phyloP scores from a whole-genome alignment of 1,284 basidiomycete genomes.

The Inonotus obliquus region DNA sequence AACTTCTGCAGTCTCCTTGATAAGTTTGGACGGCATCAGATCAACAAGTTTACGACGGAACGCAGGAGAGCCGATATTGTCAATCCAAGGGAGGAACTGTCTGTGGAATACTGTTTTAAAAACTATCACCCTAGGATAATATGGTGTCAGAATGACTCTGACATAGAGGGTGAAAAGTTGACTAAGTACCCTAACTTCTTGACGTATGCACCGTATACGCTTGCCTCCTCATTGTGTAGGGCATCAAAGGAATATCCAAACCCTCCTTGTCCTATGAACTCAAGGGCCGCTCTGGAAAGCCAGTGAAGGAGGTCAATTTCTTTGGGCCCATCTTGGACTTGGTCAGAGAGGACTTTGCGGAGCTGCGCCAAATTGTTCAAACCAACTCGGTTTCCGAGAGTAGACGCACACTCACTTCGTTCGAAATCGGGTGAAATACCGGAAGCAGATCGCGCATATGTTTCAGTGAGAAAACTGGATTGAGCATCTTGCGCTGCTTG shows the following conservation, averaged over 20 bases:
- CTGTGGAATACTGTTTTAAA: conserved; percentile 5
- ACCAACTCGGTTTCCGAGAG: not conserved
- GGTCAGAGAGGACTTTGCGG: conserved; percentile 25
- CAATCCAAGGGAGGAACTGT: conserved; percentile 8
- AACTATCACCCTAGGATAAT: not conserved
- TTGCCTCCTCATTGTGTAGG: conserved; percentile 24
- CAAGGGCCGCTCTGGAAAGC: conserved; percentile 35
- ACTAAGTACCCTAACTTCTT: conserved; percentile 26
- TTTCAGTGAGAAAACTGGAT: conserved; percentile 28
- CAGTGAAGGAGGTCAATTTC: conserved; percentile 39
- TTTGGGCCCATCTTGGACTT: conserved; percentile 17
- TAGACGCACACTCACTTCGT: conserved; percentile 18
- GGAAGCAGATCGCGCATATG: conserved; percentile 28
- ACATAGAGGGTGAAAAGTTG: not conserved
- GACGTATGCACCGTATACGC: conserved; percentile 28
- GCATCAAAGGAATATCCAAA: conserved; percentile 40
- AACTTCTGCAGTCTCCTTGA: not conserved
- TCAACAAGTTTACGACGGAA: conserved; percentile 10
- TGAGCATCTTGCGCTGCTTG: conserved; percentile 28
- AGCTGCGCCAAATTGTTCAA: conserved; percentile 14
- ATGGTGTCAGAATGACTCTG: not conserved
- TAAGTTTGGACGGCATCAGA: not conserved
- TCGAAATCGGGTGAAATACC: conserved; percentile 26
- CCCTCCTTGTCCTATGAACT: conserved; percentile 32
- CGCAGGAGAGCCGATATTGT: conserved; percentile 7